Percentiles rank a stretch among this genome's conserved stretches.
Evolutionary conservation across 208 protist genomes (phyloP).

Genomic region (Wallacemonas sp.): DNA sequence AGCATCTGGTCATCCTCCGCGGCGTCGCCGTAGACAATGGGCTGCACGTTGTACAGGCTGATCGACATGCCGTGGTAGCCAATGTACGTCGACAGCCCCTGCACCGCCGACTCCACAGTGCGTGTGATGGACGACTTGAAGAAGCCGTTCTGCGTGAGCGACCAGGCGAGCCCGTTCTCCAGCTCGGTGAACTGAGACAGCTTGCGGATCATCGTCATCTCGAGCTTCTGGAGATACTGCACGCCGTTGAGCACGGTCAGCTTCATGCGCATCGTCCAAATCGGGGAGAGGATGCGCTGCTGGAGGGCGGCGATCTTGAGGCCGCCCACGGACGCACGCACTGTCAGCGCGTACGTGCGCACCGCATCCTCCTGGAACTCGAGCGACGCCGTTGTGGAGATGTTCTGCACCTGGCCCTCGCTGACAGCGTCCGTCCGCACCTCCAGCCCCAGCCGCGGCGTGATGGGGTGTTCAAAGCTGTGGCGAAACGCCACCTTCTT

Average conservation of each 20-base stretch:
- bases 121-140: conserved; percentile 42
- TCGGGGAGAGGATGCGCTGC: conserved; percentile 41
- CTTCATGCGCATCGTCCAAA: conserved; percentile 65
- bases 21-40: conserved; percentile 35
- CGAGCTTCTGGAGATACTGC: conserved; percentile 53
- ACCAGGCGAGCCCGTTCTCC: conserved; percentile 65
- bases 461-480: conserved; percentile 60
- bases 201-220: conserved; percentile 59
- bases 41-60: conserved; percentile 31
- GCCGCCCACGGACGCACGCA: conserved; percentile 37
- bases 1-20: conserved; percentile 22
- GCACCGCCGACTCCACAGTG: conserved; percentile 25
- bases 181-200: conserved; percentile 54
- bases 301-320: conserved; percentile 44
- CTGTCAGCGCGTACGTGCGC: conserved; percentile 34
- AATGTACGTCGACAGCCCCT: conserved; percentile 44
- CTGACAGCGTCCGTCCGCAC: conserved; percentile 43
- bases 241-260: conserved; percentile 40
- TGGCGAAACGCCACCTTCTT: conserved; percentile 46
- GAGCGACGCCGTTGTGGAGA: conserved; percentile 30
- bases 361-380: conserved; percentile 45
- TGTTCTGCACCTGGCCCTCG: conserved; percentile 16
- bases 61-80: conserved; percentile 47
- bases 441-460: conserved; percentile 30
- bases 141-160: conserved; percentile 52